Conservation (phyloP, 2,329 filamentous ascomycete species). For the Calonectria crousiana region DNA sequence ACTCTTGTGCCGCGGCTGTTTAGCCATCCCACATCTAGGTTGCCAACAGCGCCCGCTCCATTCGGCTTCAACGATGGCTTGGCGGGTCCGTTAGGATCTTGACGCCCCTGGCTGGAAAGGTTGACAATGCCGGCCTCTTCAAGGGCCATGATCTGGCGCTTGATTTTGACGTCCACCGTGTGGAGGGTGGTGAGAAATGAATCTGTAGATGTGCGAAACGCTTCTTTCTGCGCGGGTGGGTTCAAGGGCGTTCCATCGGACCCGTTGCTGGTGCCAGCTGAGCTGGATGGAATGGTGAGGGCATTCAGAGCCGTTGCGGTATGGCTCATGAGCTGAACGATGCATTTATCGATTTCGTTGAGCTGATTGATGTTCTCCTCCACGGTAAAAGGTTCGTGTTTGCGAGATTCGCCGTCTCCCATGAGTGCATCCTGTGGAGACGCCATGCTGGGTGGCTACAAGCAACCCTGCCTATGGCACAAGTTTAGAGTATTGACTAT, state of each 20-base stretch:
- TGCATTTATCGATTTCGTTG: constrained; percentile 78
- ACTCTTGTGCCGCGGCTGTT: constrained; percentile 88
- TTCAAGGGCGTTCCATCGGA: constrained; percentile 48
- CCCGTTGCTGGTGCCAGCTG: constrained; percentile 26
- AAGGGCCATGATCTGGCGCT: constrained; percentile 76
- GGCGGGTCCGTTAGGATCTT: constrained; percentile 51
- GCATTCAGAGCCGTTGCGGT: constrained; percentile 60
- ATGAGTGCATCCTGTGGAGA: constrained; percentile 49
- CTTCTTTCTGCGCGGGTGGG: constrained; percentile 64
- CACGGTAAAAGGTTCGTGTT: constrained; percentile 72
- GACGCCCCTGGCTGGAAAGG: constrained; percentile 52
- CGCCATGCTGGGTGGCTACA: constrained; percentile 40
- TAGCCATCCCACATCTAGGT: constrained; percentile 87
- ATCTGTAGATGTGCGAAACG: constrained; percentile 70
- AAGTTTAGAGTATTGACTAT: not conserved
- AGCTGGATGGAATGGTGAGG: constrained; percentile 52
- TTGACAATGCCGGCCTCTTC: constrained; percentile 84
- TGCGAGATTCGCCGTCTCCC: constrained; percentile 41
- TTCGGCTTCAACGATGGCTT: constrained; percentile 64
- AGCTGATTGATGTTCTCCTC: constrained; percentile 86
- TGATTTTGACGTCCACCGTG: constrained; percentile 79
- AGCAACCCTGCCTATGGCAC: not conserved
- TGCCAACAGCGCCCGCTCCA: constrained; percentile 67
- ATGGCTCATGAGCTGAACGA: constrained; percentile 56
- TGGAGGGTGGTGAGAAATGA: constrained; percentile 81